Evolutionary conservation across 345 rosid species (phyloP), one percentile per base, ranked within the genome.

Genomic region (Boechera divaricarpa): DNA sequence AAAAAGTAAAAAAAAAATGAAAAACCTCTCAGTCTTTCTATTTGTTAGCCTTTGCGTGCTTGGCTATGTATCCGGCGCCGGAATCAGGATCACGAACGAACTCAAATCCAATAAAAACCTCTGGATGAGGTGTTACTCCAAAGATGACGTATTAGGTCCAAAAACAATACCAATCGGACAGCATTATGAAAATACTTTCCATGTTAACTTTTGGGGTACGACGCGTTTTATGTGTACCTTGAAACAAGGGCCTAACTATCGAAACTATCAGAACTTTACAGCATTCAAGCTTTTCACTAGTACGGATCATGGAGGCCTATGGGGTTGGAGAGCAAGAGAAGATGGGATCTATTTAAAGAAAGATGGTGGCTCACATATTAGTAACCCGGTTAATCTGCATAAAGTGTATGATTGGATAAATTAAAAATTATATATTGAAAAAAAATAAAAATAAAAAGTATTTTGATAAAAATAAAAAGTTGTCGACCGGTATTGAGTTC

Each of bases 261-360:
- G 16, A 33, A 56, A 55, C 15, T 2, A 9, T 24, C 62, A 54
- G 45, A 44, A 10, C 0, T 63, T 74, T 24, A 52, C 41, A 42
- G 64, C 47, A 44, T 74, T 74, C 29, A 32, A 74, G 45, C 47
- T 21, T 13, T 1, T 6, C 3, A 24, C 15, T 56, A 1, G 2
- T 0, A 0, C 5, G 0, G 72, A 65, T 9, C 5, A 0, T 0
- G 71, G 77, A 54, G 71, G 47, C 18, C 0, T 54, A 1, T 74
- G 77, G 77, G 64, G 64, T 13, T 74, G 77, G 77, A 74, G 64
- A 21, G 71, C 77, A 3, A 64, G 77, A 64, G 77, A 63, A 42
- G 10, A 56, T 56, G 61, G 61, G 1, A 32, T 56, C 1, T 21
- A 28, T 28, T 28, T 28, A 28, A 28, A 28, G 29, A 28, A 28